phyloP scores from a whole-genome alignment of 2,329 filamentous ascomycete genomes.

The Amesomyces nigricolor region DNA sequence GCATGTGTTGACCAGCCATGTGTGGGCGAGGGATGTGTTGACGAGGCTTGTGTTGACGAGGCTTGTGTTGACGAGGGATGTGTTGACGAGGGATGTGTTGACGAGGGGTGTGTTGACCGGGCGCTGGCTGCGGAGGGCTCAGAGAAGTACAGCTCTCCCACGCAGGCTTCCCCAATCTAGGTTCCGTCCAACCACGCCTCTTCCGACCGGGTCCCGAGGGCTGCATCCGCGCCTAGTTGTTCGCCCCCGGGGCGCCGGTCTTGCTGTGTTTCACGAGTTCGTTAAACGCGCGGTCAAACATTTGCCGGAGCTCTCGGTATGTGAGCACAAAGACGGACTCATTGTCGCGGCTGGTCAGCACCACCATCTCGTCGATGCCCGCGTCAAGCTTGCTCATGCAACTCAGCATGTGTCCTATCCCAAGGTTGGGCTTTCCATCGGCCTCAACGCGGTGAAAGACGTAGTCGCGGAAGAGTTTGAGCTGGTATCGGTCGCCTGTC shows the following conservation, averaged over 20 bases:
- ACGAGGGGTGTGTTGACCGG: no score
- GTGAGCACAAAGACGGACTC: slow-evolving; percentile 83
- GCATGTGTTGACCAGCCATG: no score
- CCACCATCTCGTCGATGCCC: slow-evolving; percentile 79
- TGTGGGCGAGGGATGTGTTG: no score
- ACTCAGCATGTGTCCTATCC: slow-evolving; percentile 79
- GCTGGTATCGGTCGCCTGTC: slow-evolving; percentile 82
- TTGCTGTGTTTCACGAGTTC: slow-evolving; percentile 48
- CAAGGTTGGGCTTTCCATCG: slow-evolving; percentile 74
- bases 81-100: no score
- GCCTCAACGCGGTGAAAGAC: slow-evolving; percentile 94
- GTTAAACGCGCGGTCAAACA: slow-evolving; percentile 51
- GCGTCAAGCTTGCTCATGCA: slow-evolving; percentile 91
- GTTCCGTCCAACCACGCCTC: no score
- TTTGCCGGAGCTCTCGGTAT: slow-evolving; percentile 80
- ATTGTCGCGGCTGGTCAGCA: slow-evolving; percentile 81
- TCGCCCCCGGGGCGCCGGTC: slow-evolving; percentile 23
- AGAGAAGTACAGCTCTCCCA: no score
- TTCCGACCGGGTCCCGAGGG: neutral
- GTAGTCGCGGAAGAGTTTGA: slow-evolving; percentile 95
- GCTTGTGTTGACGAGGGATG: no score
- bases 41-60: no score
- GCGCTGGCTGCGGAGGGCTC: no score
- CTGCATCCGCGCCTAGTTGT: slow-evolving; percentile 13
- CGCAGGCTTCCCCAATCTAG: no score